Evolutionary conservation across 106 monocot genomes (phyloP), one percentile per base, ranked within the genome.

Genomic region (Dendrobium chrysotoxum): DNA sequence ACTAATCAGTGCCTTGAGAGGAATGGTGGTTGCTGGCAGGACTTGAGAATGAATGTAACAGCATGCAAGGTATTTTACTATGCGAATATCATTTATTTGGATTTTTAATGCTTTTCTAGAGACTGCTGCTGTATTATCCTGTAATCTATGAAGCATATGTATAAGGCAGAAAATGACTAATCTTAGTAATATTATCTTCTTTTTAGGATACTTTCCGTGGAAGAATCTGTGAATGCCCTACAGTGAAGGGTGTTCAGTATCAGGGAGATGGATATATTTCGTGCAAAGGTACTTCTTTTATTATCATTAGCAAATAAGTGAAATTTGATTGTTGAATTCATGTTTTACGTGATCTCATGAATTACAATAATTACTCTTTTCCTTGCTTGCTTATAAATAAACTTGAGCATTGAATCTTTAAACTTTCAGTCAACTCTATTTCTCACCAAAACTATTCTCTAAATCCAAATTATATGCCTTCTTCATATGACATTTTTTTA

Each of bases 1-100:
- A 99, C 98, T 65, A 93, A 99, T 75, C 85, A 99, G 38, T 99
- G 98, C 85, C 92, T 91, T 26, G 85, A 87, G 61, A 78, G 55
- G 9, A 89, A 99, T 87, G 98, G 95, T 6, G 92, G 98, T 26
- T 99, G 98, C 74, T 99, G 98, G 98, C 76, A 79, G 72, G 88
- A 98, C 76, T 4, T 28, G 28, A 38, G 72, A 17, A 73, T 80
- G 23, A 98, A 98, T 81, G 64, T 91, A 41, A 95, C 88, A n/a
- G 95, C 98, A 67, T 98, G 98, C 85, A 89, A 91, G 91, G 98
- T 98, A 88, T n/a, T 71, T 64, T 31, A 75, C 39, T 16, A 77
- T 25, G 64, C 74, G 61, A 71, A 53, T 4, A 9, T 42, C 25
- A 10, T 79, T 41, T 0, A 20, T n/a, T 79, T 44, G 17, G n/a